Conservation (phyloP, 116 monocot genomes). For the Thalassia testudinum region DNA sequence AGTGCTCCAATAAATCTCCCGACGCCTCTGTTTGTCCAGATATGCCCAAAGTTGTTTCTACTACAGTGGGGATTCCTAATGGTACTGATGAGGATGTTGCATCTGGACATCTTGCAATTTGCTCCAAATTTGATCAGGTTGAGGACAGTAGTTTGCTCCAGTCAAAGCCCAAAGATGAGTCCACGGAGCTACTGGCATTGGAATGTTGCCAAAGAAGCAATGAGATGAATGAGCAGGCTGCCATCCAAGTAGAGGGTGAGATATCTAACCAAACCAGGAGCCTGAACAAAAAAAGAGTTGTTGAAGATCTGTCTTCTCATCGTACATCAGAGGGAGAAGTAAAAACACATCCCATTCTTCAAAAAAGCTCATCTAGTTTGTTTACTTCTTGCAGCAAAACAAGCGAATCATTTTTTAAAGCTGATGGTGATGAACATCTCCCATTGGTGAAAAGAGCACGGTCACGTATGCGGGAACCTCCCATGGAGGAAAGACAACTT, state of each 20-base stretch:
- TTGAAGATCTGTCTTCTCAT: conserved; percentile 9
- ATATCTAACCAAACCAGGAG: conserved; percentile 38
- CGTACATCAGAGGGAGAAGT: conserved; percentile 15
- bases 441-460: conserved; percentile 97
- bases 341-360: conserved; percentile 8
- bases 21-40: conserved; percentile 8
- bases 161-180: conserved; percentile 6
- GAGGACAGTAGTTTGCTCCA: conserved; percentile 12
- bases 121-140: conserved; percentile 10
- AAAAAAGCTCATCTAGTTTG: conserved; percentile 8
- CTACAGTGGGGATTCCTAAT: conserved; percentile 6
- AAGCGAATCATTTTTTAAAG: conserved; percentile 17
- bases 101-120: conserved; percentile 6
- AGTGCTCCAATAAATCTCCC: conserved; percentile 1
- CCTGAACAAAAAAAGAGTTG: conserved; percentile 24
- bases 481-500: conserved; percentile 27
- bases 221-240: conserved; percentile 11
- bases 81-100: conserved; percentile 2
- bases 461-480: conserved; percentile 55
- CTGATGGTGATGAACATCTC: conserved; percentile 85
- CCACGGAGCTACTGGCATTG: conserved; percentile 10
- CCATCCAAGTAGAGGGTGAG: conserved; percentile 13
- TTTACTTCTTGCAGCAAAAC: conserved; percentile 15
- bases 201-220: conserved; percentile 8
- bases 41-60: conserved; percentile 3